These are phyloP conservation scores for Aquilaria yunnanensis DNA, from an alignment of 345 rosid species.

Conservation along the genomic window DNA sequence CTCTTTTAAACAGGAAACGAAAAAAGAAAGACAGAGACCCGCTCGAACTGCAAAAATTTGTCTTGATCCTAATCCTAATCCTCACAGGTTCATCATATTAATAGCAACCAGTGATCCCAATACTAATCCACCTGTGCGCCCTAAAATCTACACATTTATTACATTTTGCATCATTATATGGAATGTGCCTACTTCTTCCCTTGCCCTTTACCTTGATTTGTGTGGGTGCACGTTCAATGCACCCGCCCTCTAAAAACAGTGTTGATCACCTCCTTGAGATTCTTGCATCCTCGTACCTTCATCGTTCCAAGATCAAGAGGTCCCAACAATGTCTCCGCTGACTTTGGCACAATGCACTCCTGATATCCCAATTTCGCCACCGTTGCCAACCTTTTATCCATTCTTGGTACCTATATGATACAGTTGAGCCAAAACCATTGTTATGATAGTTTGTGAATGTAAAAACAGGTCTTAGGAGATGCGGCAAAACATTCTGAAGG, in stretches of 20 bases:
- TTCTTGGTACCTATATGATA: constrained; percentile 53
- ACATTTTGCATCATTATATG: no score
- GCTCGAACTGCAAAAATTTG: no score
- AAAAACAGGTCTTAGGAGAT: neutral
- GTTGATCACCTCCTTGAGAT: constrained; percentile 67
- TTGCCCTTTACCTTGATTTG: neutral
- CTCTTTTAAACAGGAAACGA: no score
- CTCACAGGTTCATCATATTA: no score
- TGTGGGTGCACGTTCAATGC: no score
- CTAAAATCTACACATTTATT: no score
- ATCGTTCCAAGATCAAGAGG: constrained; percentile 28
- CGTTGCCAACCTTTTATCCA: constrained; percentile 73
- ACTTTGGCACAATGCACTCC: constrained; percentile 65
- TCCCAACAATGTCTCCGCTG: constrained; percentile 41
- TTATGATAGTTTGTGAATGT: neutral
- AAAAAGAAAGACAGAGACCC: no score
- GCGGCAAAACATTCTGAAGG: neutral
- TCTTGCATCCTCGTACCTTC: constrained; percentile 58
- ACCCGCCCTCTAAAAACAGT: constrained; percentile 31
- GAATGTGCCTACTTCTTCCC: no score
- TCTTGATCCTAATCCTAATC: no score
- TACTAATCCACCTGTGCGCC: no score
- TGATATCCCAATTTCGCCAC: constrained; percentile 73
- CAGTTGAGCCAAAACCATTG: neutral
- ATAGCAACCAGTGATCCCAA: no score